Percentiles rank a stretch among this genome's conserved stretches.
Evolutionary conservation across 768 basidiomycete species (phyloP).

Genomic region (Mycena haematopus): DNA sequence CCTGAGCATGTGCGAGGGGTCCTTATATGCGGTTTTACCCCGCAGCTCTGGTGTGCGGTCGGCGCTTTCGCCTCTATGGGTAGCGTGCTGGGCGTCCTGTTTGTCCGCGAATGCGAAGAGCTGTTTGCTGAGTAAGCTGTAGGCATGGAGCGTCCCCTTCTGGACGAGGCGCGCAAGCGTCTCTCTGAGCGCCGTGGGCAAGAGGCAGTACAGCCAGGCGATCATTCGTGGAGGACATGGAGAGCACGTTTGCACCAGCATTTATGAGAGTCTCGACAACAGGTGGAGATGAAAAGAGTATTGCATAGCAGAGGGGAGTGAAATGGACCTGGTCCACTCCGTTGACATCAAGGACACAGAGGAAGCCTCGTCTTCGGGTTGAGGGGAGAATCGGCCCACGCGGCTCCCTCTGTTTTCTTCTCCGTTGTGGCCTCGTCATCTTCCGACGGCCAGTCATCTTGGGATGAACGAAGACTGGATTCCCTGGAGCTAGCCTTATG

Average conservation of each 20-base stretch:
- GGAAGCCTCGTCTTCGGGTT: slow-evolving; percentile 52
- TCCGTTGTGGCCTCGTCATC: slow-evolving; percentile 34
- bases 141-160: not conserved
- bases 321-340: slow-evolving; percentile 61
- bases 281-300: slow-evolving; percentile 51
- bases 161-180: not conserved
- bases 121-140: not conserved
- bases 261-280: slow-evolving; percentile 54
- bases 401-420: slow-evolving; percentile 21
- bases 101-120: not conserved
- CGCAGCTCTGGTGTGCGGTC: not conserved
- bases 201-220: slow-evolving; percentile 41
- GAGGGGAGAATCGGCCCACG: slow-evolving; percentile 39
- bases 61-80: too few relatives aligned
- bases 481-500: slow-evolving; percentile 31
- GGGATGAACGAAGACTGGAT: too few relatives aligned
- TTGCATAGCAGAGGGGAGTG: slow-evolving; percentile 58
- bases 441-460: slow-evolving; percentile 41
- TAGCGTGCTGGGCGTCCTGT: not conserved
- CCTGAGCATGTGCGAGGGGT: not conserved
- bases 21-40: not conserved
- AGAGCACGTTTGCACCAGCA: slow-evolving; percentile 53
- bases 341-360: slow-evolving; percentile 67
- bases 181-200: too few relatives aligned
- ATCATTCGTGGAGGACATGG: slow-evolving; percentile 39